phyloP scores from a whole-genome alignment of 2,329 filamentous ascomycete species.

The Amylocarpus encephaloides region DNA sequence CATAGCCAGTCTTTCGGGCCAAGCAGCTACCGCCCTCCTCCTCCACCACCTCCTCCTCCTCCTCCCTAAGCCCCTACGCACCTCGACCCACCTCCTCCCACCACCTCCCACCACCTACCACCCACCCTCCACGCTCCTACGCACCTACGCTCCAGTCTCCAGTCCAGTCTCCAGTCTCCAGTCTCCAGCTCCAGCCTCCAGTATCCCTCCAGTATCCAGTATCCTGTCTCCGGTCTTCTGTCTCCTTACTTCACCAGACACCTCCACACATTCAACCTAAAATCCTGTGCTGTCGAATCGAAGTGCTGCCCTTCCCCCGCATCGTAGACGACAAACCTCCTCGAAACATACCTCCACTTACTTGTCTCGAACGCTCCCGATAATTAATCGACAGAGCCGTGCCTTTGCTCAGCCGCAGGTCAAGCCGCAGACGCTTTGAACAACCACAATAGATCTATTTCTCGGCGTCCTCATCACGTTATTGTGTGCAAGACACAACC shows the following conservation, averaged over 20 bases:
- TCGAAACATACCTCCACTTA: conserved; percentile 11
- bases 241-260: conserved; percentile 22
- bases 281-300: conserved; percentile 7
- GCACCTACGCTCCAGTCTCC: too few species aligned
- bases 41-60: conserved; percentile 22
- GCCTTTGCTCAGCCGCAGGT: conserved; percentile 14
- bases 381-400: conserved; percentile 13
- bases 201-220: too few species aligned
- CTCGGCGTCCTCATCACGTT: conserved; percentile 26
- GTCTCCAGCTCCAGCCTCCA: too few species aligned
- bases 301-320: not conserved
- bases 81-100: too few species aligned
- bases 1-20: conserved; percentile 31
- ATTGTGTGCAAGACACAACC: conserved; percentile 17
- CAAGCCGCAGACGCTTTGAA: conserved; percentile 17
- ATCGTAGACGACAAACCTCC: conserved; percentile 10
- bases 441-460: conserved; percentile 17
- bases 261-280: conserved; percentile 19
- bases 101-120: too few species aligned
- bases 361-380: conserved; percentile 7
- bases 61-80: conserved; percentile 3
- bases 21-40: conserved; percentile 17
- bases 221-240: conserved; percentile 12
- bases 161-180: too few species aligned
- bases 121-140: too few species aligned